Conservation (phyloP, 2,329 filamentous ascomycete species). For the Penicillium digitatum region DNA sequence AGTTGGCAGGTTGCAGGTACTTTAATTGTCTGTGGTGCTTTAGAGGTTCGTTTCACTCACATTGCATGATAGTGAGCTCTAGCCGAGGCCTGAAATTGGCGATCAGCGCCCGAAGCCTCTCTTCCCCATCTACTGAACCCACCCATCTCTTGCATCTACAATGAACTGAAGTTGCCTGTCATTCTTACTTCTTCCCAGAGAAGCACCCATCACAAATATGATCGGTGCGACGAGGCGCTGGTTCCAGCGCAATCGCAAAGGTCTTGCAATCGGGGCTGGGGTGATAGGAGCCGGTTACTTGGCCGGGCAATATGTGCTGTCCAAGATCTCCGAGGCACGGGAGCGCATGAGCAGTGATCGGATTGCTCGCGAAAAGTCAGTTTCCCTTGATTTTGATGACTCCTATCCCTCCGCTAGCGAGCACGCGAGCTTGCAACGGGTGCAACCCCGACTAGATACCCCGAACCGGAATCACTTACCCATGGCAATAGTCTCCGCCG, state of each 20-base stretch:
- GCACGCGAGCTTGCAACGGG: slow-evolving; percentile 15
- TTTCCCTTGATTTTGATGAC: slow-evolving; percentile 5
- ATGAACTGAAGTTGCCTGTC: background rate
- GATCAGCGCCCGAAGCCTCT: slow-evolving; percentile 19
- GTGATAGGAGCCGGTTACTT: slow-evolving; percentile 87
- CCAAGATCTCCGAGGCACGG: slow-evolving; percentile 85
- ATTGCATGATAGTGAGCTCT: slow-evolving; percentile 14
- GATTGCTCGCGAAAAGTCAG: slow-evolving; percentile 93
- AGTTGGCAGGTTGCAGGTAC: background rate
- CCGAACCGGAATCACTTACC: slow-evolving; percentile 17
- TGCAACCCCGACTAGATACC: slow-evolving; percentile 1
- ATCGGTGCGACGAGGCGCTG: slow-evolving; percentile 76
- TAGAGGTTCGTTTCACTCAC: slow-evolving; percentile 2
- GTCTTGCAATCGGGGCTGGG: slow-evolving; percentile 80
- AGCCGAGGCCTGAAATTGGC: slow-evolving; percentile 30
- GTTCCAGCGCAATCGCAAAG: slow-evolving; percentile 86
- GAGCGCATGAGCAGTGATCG: slow-evolving; percentile 96
- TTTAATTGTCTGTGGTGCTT: background rate
- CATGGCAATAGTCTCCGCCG: slow-evolving; percentile 67
- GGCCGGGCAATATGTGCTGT: slow-evolving; percentile 85
- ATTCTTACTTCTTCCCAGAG: background rate
- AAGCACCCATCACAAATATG: slow-evolving; percentile 42
- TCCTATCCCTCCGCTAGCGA: background rate
- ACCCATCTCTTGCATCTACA: slow-evolving; percentile 3
- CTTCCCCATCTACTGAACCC: slow-evolving; percentile 12